Evolutionary conservation across 2,329 filamentous ascomycete species (phyloP), one percentile per base, ranked within the genome.

Genomic region (Cytospora leucostoma): DNA sequence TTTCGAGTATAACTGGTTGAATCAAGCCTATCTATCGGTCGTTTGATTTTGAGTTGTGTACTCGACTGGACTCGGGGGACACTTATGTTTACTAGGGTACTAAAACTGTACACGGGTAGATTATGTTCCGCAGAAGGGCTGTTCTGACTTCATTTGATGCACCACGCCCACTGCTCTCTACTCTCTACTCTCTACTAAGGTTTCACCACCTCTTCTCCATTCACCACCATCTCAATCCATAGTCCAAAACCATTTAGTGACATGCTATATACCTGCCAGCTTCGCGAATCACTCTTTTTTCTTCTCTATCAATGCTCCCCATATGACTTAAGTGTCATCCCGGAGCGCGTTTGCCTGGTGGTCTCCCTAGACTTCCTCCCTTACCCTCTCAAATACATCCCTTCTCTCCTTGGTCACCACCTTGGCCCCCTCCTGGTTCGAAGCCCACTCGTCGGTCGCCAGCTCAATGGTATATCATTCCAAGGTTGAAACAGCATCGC

Each of bases 251-350:
- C 27, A 27, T 27, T 27, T 27, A 7, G 17, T 34, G 27, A 11
- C 17, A 27, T 17, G 27, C 32, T 34, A 58, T 6, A 37, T 27
- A 54, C 75, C 69, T 58, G 76, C 65, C 70, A 77, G 76, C 50
- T 74, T 71, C 44, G 84, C 76, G 75, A 93, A 93, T 70, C 83
- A 82, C 80, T 93, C 91, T 67, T 83, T 76, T 0, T 90, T 90
- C 68, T 88, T 85, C 76, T 78, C 85, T 11, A 91, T 88, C 67
- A 94, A 75, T 78, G 77, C 27, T 75, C 78, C n/a, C 77, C 80
- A 35, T 86, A 80, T 74, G 94, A 79, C 76, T 92, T 90, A 68
- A 94, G 77, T 65, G 91, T 93, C 65, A 94, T 81, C 62, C 91
- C 75, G n/a, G 83, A 84, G 34, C 77, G 80, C 68, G 89, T 86